phyloP scores from a whole-genome alignment of 225 moss, liverwort and hornwort genomes.

The Polytrichum formosum region DNA sequence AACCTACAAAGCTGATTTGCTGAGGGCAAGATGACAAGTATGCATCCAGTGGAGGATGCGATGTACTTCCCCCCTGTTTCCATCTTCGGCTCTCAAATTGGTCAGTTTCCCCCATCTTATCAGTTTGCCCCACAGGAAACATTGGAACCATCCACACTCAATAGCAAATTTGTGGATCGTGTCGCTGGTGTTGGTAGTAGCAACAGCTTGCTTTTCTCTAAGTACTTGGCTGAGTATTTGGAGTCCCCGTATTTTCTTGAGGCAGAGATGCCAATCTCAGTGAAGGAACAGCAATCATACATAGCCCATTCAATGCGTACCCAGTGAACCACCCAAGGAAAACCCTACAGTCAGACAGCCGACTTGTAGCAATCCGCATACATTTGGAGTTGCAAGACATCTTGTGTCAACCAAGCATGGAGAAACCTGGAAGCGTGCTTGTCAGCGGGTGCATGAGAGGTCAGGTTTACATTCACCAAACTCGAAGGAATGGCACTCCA shows the following conservation, averaged over 20 bases:
- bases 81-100: background rate
- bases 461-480: background rate
- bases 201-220: background rate
- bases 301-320: background rate
- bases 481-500: background rate
- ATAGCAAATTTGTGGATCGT: background rate
- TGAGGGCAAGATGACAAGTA: background rate
- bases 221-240: background rate
- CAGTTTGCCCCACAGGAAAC: background rate
- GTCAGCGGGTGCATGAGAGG: background rate
- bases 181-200: background rate
- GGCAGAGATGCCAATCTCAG: background rate
- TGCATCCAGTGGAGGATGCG: background rate
- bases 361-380: background rate
- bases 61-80: constrained; percentile 2
- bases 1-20: background rate
- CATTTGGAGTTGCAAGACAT: background rate
- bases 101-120: background rate
- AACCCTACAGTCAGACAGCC: background rate
- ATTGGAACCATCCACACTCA: background rate
- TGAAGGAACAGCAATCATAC: background rate
- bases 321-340: background rate
- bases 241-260: background rate
- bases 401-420: background rate
- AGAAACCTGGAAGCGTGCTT: background rate